Percentiles rank a stretch among this genome's conserved stretches.
phyloP scores from a whole-genome alignment of 371 early-diverging fungal species.

The Nematocida displodere region DNA sequence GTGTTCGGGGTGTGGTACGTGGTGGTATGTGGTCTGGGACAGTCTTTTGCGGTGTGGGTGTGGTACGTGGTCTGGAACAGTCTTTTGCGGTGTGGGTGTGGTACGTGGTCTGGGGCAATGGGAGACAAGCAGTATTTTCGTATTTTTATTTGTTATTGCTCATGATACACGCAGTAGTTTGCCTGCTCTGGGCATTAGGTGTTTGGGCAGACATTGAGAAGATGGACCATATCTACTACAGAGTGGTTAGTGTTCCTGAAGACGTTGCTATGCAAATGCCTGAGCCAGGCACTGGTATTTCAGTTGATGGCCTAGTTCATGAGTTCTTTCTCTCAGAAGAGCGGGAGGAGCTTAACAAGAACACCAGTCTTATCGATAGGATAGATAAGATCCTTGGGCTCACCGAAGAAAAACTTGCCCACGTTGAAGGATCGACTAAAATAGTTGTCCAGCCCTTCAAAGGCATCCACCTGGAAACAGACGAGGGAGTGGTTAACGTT shows the following conservation, averaged over 20 bases:
- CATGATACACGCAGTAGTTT: not conserved
- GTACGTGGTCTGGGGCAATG: not conserved
- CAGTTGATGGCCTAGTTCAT: not conserved
- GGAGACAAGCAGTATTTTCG: too few species aligned
- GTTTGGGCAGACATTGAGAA: not conserved
- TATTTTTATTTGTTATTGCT: not conserved
- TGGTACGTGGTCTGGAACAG: not conserved
- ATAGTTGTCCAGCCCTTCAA: conserved; percentile 35
- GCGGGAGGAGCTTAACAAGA: not conserved
- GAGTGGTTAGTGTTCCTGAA: too few species aligned
- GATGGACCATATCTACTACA: not conserved
- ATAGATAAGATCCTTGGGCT: conserved; percentile 19
- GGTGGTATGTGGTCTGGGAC: not conserved
- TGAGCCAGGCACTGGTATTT: too few species aligned
- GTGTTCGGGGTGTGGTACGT: too few species aligned
- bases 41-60: not conserved
- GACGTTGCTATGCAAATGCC: too few species aligned
- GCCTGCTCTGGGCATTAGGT: not conserved
- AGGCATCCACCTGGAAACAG: conserved; percentile 18
- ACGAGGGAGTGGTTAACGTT: conserved; percentile 31
- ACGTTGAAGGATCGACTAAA: conserved; percentile 32
- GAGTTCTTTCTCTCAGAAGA: not conserved
- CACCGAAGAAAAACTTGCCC: not conserved
- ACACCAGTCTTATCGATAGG: conserved; percentile 1
- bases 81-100: not conserved